Conservation (phyloP, 768 basidiomycete genomes). For the Cystobasidium tubakii region DNA sequence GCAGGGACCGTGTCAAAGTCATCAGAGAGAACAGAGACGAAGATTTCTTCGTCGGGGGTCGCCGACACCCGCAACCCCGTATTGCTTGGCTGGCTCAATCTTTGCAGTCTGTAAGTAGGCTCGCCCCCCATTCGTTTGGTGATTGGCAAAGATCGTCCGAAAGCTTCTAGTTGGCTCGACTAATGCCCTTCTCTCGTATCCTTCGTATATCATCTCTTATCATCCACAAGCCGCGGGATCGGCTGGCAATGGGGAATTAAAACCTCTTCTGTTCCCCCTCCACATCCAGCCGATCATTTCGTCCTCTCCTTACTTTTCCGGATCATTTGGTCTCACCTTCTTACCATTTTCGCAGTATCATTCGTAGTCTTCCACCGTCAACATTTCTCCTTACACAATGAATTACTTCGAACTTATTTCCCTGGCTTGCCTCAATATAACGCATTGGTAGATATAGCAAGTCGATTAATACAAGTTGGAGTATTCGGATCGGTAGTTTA, state of each 20-base stretch:
- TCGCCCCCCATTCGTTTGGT: too few species aligned
- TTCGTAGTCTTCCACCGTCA: neutral
- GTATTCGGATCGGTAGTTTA: conserved; percentile 19
- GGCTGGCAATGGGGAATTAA: conserved; percentile 35
- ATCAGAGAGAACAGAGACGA: neutral
- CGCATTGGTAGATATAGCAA: neutral
- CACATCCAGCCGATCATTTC: conserved; percentile 2
- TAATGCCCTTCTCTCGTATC: neutral
- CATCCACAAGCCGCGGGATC: conserved; percentile 6
- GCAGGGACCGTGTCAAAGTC: neutral
- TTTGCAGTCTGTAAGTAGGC: conserved; percentile 21
- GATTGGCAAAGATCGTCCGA: neutral
- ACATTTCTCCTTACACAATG: neutral
- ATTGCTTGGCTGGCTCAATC: neutral
- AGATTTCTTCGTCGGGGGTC: neutral
- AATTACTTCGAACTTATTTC: neutral
- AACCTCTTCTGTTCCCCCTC: neutral
- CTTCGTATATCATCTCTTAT: neutral
- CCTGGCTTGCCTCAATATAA: neutral
- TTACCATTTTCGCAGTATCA: neutral
- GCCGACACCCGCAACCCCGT: neutral
- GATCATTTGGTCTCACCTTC: conserved; percentile 24
- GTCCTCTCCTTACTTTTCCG: neutral
- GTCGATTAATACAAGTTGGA: conserved; percentile 3
- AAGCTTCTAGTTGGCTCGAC: too few species aligned